Evolutionary conservation across 1,139 yeast genomes (phyloP).

Genomic region (Yamadazyma taylorii): DNA sequence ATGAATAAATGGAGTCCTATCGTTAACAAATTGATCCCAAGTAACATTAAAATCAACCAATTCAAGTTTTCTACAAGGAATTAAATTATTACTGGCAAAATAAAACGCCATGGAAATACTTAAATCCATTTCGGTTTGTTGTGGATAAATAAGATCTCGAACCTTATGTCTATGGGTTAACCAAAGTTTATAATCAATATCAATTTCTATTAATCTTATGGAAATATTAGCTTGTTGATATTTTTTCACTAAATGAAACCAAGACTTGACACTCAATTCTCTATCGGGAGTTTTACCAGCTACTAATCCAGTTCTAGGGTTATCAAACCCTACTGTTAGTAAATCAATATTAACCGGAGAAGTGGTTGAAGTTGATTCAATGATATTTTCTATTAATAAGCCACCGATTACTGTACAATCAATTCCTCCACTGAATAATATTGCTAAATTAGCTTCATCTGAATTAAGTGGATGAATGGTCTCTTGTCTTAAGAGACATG

Average conservation of each 20-base stretch:
- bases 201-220: conserved; percentile 61
- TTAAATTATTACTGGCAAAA: conserved; percentile 70
- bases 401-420: conserved; percentile 83
- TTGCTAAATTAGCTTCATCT: conserved; percentile 46
- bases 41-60: conserved; percentile 15
- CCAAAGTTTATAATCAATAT: conserved; percentile 72
- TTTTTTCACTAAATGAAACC: conserved; percentile 45
- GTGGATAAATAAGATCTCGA: conserved; percentile 70
- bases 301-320: conserved; percentile 70
- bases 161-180: conserved; percentile 52
- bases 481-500: conserved; percentile 41
- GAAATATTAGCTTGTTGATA: conserved; percentile 31
- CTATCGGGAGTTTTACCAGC: conserved; percentile 82
- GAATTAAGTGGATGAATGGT: conserved; percentile 59
- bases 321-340: conserved; percentile 93
- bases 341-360: conserved; percentile 48
- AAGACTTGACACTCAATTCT: conserved; percentile 62
- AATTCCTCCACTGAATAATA: conserved; percentile 90
- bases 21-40: conserved; percentile 24
- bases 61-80: conserved; percentile 13
- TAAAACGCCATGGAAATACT: conserved; percentile 94
- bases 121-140: conserved; percentile 89
- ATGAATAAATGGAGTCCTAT: conserved; percentile 14
- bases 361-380: conserved; percentile 4
- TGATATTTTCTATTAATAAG: conserved; percentile 30